Conservation (phyloP, 1,284 basidiomycete genomes). For the Pisolithus thermaeus region DNA sequence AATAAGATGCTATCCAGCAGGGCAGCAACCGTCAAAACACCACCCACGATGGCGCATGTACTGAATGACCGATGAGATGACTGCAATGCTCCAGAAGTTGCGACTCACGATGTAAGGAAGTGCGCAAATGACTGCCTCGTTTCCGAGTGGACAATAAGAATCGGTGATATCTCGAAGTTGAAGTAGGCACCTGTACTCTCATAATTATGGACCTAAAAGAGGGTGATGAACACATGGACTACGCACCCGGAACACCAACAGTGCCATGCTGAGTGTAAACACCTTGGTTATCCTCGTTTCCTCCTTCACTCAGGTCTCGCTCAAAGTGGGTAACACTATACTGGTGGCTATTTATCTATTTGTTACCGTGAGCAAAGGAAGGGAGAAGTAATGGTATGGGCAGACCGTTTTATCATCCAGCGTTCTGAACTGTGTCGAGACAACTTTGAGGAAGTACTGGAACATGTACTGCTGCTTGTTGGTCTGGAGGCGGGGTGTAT, state of each 20-base stretch:
- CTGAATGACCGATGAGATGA: slow-evolving; percentile 35
- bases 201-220: background rate
- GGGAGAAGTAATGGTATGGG: slow-evolving; percentile 8
- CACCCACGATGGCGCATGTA: slow-evolving; percentile 96
- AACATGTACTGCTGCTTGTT: slow-evolving; percentile 81
- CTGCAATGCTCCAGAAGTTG: background rate
- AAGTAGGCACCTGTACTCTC: slow-evolving; percentile 67
- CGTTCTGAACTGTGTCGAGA: slow-evolving; percentile 85
- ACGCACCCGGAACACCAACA: slow-evolving; percentile 68
- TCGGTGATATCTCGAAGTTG: slow-evolving; percentile 98
- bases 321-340: slow-evolving; percentile 97
- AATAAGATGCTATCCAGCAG: slow-evolving; percentile 90
- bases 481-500: slow-evolving; percentile 38
- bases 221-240: slow-evolving; percentile 3
- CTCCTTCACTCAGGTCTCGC: slow-evolving; percentile 71
- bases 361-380: slow-evolving; percentile 5
- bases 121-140: slow-evolving; percentile 92
- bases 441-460: slow-evolving; percentile 97
- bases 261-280: slow-evolving; percentile 79
- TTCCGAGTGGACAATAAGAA: slow-evolving; percentile 89
- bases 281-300: slow-evolving; percentile 62
- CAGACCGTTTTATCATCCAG: slow-evolving; percentile 69
- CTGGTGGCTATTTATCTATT: slow-evolving; percentile 75
- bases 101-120: slow-evolving; percentile 88
- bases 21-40: slow-evolving; percentile 91